Conservation (phyloP, 2,329 filamentous ascomycete species). For the Cercospora sp. region DNA sequence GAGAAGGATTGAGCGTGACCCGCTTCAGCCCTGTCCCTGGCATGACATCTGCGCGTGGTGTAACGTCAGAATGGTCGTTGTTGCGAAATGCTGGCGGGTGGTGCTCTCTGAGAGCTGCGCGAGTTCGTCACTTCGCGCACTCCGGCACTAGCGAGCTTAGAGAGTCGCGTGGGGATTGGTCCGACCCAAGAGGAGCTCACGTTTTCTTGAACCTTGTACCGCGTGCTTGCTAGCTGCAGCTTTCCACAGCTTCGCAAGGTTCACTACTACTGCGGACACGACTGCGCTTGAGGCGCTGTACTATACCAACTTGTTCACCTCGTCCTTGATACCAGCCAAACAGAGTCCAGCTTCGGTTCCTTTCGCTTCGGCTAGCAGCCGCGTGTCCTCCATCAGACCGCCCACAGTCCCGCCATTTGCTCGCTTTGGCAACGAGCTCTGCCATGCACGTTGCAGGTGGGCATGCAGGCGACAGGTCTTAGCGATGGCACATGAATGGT, state of each 20-base stretch:
- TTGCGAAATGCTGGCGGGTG: not conserved
- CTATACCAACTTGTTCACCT: conserved; percentile 20
- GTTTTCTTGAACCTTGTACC: conserved; percentile 6
- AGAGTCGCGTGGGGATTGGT: conserved; percentile 6
- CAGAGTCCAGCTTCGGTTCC: conserved; percentile 9
- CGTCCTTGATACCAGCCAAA: conserved; percentile 2
- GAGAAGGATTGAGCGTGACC: conserved; percentile 79
- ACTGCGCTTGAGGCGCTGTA: conserved; percentile 27
- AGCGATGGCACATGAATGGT: conserved; percentile 17
- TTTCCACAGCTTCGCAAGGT: conserved; percentile 16
- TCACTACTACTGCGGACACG: conserved; percentile 22
- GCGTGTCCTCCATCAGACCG: conserved; percentile 1
- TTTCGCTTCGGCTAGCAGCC: not conserved
- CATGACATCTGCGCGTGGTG: conserved; percentile 20
- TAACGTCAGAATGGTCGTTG: conserved; percentile 7
- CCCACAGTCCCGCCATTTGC: conserved; percentile 4
- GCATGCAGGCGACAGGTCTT: conserved; percentile 13
- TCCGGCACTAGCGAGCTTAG: conserved; percentile 3
- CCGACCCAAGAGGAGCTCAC: conserved; percentile 6
- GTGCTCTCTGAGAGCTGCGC: not conserved
- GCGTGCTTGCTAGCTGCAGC: conserved; percentile 20
- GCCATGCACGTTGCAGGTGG: not conserved
- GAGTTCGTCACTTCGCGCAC: conserved; percentile 6
- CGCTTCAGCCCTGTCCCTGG: conserved; percentile 12
- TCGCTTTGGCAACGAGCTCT: conserved; percentile 8